Evolutionary conservation across 169 alveolate species (phyloP), one percentile per base, ranked within the genome.

Genomic region (Ichthyophthirius multifiliis): DNA sequence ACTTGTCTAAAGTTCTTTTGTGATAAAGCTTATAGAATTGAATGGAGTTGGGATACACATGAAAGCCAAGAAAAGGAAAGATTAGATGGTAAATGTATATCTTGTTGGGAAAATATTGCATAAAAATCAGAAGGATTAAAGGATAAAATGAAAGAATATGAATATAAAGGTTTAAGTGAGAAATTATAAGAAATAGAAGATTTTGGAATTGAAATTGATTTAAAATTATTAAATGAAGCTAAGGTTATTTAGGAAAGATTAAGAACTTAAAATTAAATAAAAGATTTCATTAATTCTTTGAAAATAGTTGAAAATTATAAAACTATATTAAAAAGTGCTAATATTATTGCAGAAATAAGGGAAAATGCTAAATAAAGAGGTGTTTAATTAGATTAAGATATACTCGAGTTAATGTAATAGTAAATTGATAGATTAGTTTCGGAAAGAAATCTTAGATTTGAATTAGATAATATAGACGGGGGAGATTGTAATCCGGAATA

Each of bases 61-160:
- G 92, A 85, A 16, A 44, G 89, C 23, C 81, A 76, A 41, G 90
- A 87, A 12, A 18, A 82, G 63, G 94, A 92, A 46, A 84, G 88
- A 43, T 87, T 93, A 16, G 93, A 89, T 79, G 90, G 96, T 30
- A 79, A 91, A 77, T 92, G 94, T 44, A 46, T 65, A 30, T 73
- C 67, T 32, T 88, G 94, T 43, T 73, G 84, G 65, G 82, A 83
- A 43, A 74, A 65, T 20, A 92, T 89, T n/a, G 47, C 62, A 32
- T 65, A 75, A 18, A 84, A 77, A 30, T 90, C 89, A 37, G 88
- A 87, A 35, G 86, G 82, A 34, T 65, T 92, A 15, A 63, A 63
- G 63, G 78, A 74, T 5, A 83, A 87, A 7, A 86, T 92, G 74
- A 77, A 81, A 27, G 77, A 90, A 5, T 80, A 86, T 78, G 87